Evolutionary conservation across 257 asterid genomes (phyloP).

Genomic region (Solanum gracilifrons): DNA sequence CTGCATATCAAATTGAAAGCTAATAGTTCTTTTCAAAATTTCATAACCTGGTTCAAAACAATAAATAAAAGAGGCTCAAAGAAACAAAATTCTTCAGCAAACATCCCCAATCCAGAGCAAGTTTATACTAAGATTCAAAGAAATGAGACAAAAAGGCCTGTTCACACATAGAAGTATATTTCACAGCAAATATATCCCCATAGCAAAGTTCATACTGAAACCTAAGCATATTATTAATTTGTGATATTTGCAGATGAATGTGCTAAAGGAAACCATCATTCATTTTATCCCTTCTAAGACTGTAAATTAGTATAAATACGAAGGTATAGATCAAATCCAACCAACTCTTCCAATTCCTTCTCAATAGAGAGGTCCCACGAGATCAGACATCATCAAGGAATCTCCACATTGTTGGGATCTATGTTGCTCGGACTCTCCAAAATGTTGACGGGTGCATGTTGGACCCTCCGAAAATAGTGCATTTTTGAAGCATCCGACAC

Average conservation of each 20-base stretch:
- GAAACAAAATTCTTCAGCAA: background rate
- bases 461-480: background rate
- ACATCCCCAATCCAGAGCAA: background rate
- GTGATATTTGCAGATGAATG: background rate
- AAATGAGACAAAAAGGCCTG: background rate
- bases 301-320: background rate
- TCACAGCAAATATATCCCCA: background rate
- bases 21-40: slow-evolving; percentile 12
- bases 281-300: background rate
- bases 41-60: background rate
- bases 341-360: background rate
- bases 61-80: background rate
- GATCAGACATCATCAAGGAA: background rate
- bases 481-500: too few relatives aligned
- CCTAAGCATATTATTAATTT: background rate
- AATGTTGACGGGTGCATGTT: background rate
- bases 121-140: background rate
- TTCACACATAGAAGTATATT: background rate
- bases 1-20: slow-evolving; percentile 40
- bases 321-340: background rate
- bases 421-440: background rate
- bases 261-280: background rate
- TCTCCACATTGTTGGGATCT: background rate
- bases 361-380: background rate
- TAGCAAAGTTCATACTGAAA: background rate